phyloP scores from a whole-genome alignment of 169 alveolate genomes.

The Eimeria necatrix region DNA sequence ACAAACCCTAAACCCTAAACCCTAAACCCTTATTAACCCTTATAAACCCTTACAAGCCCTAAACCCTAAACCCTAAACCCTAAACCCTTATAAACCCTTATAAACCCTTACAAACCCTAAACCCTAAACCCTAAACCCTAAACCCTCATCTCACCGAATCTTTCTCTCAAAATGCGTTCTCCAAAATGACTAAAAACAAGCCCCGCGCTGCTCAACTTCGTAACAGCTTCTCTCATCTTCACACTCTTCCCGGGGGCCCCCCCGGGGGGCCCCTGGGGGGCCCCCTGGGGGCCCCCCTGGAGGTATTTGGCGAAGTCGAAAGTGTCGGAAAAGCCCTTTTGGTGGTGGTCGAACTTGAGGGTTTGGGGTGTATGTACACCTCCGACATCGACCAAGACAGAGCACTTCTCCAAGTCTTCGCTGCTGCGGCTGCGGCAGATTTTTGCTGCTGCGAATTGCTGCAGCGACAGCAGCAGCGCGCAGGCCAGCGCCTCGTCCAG shows the following conservation, averaged over 20 bases:
- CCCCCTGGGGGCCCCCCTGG: not conserved
- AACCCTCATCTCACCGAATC: constrained; percentile 32
- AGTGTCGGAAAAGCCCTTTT: constrained; percentile 89
- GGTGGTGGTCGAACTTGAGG: constrained; percentile 97
- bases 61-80: not conserved
- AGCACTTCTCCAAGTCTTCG: constrained; percentile 88
- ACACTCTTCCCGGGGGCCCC: not conserved
- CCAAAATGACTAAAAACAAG: constrained; percentile 94
- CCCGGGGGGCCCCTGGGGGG: not conserved
- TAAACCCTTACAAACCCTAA: too few relatives aligned
- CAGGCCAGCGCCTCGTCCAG: constrained; percentile 57
- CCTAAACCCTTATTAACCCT: too few relatives aligned
- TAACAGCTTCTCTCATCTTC: constrained; percentile 34
- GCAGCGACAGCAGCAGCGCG: constrained; percentile 87
- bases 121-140: too few relatives aligned
- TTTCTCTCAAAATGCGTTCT: constrained; percentile 8
- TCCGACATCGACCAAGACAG: constrained; percentile 96
- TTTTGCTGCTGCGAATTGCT: constrained; percentile 88
- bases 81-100: too few relatives aligned
- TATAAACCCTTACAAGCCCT: not conserved
- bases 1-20: too few relatives aligned
- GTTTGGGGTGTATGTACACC: constrained; percentile 89
- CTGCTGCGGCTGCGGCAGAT: constrained; percentile 93
- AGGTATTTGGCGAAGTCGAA: constrained; percentile 84
- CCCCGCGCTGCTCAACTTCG: constrained; percentile 95